Evolutionary conservation across 176 grass and related monocot species (phyloP).

Genomic region (Alloteropsis semialata): DNA sequence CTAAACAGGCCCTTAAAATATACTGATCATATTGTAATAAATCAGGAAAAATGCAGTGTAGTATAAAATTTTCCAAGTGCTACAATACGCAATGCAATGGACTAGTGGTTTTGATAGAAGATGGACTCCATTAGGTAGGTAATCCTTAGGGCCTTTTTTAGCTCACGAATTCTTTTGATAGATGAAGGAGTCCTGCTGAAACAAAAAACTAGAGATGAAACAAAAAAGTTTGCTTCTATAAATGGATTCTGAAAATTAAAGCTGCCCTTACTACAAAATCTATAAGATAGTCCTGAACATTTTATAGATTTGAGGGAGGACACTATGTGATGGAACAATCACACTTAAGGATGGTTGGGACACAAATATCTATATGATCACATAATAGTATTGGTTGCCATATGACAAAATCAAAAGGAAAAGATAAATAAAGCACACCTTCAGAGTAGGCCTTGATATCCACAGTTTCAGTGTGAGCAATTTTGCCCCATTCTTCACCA

Average conservation of each 20-base stretch:
- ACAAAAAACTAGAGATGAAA: background rate
- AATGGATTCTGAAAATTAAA: too few species aligned
- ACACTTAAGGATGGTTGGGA: background rate
- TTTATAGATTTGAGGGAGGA: background rate
- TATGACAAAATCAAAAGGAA: background rate
- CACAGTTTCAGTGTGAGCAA: background rate
- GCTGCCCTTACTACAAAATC: too few species aligned
- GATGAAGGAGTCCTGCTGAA: too few species aligned
- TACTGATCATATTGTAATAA: background rate
- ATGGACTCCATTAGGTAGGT: too few species aligned
- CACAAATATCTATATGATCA: background rate
- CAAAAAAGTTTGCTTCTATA: background rate
- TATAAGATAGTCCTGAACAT: background rate
- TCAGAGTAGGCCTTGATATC: background rate
- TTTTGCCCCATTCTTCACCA: conserved; percentile 21
- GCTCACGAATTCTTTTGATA: too few species aligned
- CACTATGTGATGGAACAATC: background rate
- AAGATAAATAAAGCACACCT: background rate
- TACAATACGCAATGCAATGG: background rate
- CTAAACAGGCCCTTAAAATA: too few species aligned
- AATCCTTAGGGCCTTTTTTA: too few species aligned
- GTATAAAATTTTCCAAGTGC: background rate
- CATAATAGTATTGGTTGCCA: background rate
- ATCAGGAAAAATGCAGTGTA: background rate
- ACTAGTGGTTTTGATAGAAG: too few species aligned